Base-by-base conservation (phyloP, 31 red algal species). In the Asparagopsis taxiformis region DNA sequence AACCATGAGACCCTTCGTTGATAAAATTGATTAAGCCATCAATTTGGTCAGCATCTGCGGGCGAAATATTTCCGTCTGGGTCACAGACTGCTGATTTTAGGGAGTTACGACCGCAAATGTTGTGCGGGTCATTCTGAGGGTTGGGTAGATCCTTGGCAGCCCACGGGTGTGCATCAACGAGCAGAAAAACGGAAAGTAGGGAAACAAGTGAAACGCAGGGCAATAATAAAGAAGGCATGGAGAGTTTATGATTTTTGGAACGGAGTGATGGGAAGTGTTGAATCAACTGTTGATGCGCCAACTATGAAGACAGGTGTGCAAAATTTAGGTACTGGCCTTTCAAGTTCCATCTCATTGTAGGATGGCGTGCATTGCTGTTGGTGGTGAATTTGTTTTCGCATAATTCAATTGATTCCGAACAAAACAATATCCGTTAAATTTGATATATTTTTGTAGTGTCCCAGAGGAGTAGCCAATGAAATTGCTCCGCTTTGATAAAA, bases 21-120 rank as follows among this genome's bases (percentile, higher is more conserved):
- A 91, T 91, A 37, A 74, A 72, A 22, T 72, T 71, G 44, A 71
- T 70, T 33, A 91, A 49, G 22, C 88, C 88, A 32, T 91, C 78
- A 9, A 83, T 56, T 6, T 59, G 69, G 26, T 73, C 77, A 9
- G 77, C 70, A 13, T 60, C 59, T 7, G 77, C 62, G 15, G 34
- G 71, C 13, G 88, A 75, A 21, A 91, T 53, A 51, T 70, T 62
- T 30, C 72, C 70, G 64, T 84, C 78, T 32, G 88, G 77, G 72
- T 91, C 88, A 54, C 88, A 91, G 29, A 91, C 69, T 7, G 65
- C 32, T 16, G 88, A 91, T 13, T 46, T n/a, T n/a, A n/a, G 49
- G 23, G 62, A 57, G 13, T 32, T 30, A 11, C 86, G 68, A 9
- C 86, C 71, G 37, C 86, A 90, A 20, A 70, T 24, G 51, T 24